Base-by-base conservation (phyloP, 108 stramenopile species). In the Chaetoceros tenuissimus region DNA sequence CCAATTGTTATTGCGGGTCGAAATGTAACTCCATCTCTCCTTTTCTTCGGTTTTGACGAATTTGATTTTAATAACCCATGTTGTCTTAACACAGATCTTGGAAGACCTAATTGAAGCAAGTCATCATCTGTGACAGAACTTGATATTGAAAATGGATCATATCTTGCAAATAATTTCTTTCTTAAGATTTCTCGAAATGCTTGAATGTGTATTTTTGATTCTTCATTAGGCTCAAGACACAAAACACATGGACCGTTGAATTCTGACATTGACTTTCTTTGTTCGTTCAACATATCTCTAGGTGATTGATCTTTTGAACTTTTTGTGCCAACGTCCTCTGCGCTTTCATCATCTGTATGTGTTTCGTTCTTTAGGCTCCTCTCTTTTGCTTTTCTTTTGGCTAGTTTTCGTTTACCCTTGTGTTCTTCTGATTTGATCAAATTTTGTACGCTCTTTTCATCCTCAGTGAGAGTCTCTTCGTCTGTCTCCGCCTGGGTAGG, bases 161-260 rank as follows among this genome's bases (percentile, higher is more conserved):
- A 77, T 17, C 28, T 47, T 28, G 31, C 13, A 51, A 77, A 68
- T 22, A 81, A 30, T 50, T 75, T 61, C 3, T 51, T 34, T 21
- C 71, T 53, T 3, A 81, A 63, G 21, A 29, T 40, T 30, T 78
- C 71, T 28, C 87, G 65, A 19, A 89, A 60, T n/a, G 61, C 44
- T 51, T 66, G 64, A 2, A 89, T 48, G 30, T 53, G 29, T 18
- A 63, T 40, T 13, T 75, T 59, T 25, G 75, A 78, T 68, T 75
- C 74, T 43, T 75, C 71, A 51, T 84, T 67, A 5, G 87, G 87
- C 44, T 84, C 81, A 23, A 89, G 69, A 59, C 77, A 82, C 17
- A 89, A 57, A 19, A 89, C 60, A 46, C 77, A 80, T 24, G 87
- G 87, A 2, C 87, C 87, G 53, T 84, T 75, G 67, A 63, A 82